phyloP scores from a whole-genome alignment of 257 asterid genomes.

The Ligustrum vulgare region DNA sequence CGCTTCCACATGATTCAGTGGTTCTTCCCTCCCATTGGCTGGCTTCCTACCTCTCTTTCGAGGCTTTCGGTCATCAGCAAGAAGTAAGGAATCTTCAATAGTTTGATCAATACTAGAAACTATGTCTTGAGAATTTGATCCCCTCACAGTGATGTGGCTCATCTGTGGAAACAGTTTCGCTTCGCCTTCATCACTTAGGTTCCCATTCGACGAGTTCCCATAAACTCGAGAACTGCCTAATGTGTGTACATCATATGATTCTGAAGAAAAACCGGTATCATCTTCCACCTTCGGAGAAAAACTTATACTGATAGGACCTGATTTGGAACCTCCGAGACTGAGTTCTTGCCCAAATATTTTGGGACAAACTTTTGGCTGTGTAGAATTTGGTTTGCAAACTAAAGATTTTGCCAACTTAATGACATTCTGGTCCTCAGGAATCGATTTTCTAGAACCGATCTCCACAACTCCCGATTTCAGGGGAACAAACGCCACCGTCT shows the following conservation, averaged over 20 bases:
- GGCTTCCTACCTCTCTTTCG: slow-evolving; percentile 90
- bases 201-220: slow-evolving; percentile 65
- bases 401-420: slow-evolving; percentile 59
- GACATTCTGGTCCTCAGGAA: slow-evolving; percentile 58
- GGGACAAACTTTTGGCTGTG: slow-evolving; percentile 51
- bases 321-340: slow-evolving; percentile 61
- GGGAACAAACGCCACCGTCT: slow-evolving; percentile 68
- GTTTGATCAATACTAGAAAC: slow-evolving; percentile 35
- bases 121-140: slow-evolving; percentile 12
- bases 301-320: slow-evolving; percentile 75
- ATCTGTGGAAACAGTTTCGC: slow-evolving; percentile 44
- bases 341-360: slow-evolving; percentile 83
- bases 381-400: slow-evolving; percentile 45
- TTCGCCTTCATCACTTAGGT: slow-evolving; percentile 50
- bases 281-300: slow-evolving; percentile 72
- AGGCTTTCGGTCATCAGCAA: slow-evolving; percentile 69
- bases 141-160: slow-evolving; percentile 26
- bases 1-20: slow-evolving; percentile 85
- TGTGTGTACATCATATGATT: slow-evolving; percentile 52
- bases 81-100: slow-evolving; percentile 43
- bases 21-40: slow-evolving; percentile 87
- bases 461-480: slow-evolving; percentile 87
- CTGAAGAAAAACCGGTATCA: slow-evolving; percentile 48
- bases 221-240: slow-evolving; percentile 45
- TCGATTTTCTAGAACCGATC: slow-evolving; percentile 64